phyloP scores from a whole-genome alignment of 495 filamentous ascomycete species.

The Neurospora sp. region DNA sequence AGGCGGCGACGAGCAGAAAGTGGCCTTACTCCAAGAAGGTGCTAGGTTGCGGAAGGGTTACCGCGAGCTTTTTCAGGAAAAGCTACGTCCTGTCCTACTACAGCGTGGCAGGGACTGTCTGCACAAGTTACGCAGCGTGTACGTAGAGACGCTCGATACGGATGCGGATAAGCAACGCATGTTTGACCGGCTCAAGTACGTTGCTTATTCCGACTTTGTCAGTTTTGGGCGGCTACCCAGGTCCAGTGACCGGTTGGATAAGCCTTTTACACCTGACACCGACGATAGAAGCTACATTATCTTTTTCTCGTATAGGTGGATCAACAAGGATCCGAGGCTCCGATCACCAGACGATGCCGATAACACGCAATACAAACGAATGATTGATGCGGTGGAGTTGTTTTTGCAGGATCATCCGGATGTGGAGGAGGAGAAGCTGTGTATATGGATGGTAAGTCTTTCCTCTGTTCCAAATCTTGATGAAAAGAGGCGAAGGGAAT shows the following conservation, averaged over 20 bases:
- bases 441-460: slow-evolving; percentile 17
- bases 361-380: slow-evolving; percentile 16
- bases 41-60: slow-evolving; percentile 19
- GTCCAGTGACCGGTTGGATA: too few relatives aligned
- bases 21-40: neutral
- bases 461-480: too few relatives aligned
- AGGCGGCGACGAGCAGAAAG: neutral
- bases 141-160: slow-evolving; percentile 7
- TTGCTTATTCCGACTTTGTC: slow-evolving; percentile 7
- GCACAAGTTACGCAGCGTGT: slow-evolving; percentile 8
- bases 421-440: slow-evolving; percentile 6
- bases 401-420: slow-evolving; percentile 6
- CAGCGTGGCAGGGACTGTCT: neutral
- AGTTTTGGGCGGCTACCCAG: neutral
- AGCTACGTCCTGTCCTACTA: slow-evolving; percentile 14
- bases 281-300: slow-evolving; percentile 8
- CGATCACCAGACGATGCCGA: slow-evolving; percentile 10
- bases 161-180: slow-evolving; percentile 8
- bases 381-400: slow-evolving; percentile 11
- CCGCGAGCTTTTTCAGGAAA: slow-evolving; percentile 23
- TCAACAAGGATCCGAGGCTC: slow-evolving; percentile 4
- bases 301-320: slow-evolving; percentile 21
- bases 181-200: slow-evolving; percentile 13
- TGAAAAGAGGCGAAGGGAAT: too few relatives aligned
- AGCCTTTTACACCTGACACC: too few relatives aligned